Base-by-base conservation (phyloP, 192 early-diverging fungal species). In the Coemansia sp. region DNA sequence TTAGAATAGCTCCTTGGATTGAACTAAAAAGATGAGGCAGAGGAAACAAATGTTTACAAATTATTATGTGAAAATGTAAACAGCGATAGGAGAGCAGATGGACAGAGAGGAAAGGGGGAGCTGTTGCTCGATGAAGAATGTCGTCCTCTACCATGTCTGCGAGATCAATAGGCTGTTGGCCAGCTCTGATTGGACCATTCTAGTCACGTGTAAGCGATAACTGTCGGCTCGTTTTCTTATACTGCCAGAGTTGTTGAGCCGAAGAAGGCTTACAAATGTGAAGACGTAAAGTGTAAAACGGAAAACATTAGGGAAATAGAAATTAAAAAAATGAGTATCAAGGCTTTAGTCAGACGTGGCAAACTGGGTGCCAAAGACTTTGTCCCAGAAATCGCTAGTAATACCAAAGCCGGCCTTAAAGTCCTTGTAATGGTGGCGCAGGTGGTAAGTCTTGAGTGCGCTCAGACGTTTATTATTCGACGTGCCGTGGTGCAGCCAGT, bases 371-470 rank as follows among this genome's bases (percentile, higher is more conserved):
- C 86, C 83, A 77, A 93, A 93, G 8, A 92, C 81, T 64, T 86
- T 87, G 79, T 97, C 95, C 95, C 95, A 97, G 45, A 95, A 67
- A 75, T 93, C 93, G 74, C 88, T 90, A 42, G 95, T 95, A 66
- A 97, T 95, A 35, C 95, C 95, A 71, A 89, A 97, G 27, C 93
- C 93, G 11, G 85, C 78, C 73, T 94, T 90, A 62, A 87, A 91
- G 75, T 96, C 87, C 78, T 93, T 93, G 84, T 98, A 98, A 75
- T 98, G 96, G 74, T 98, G 96, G 54, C 93, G 93, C 61, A 98
- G 77, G 62, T 98, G 96, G 70, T 97, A 97, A 6, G 90, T 89
- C 76, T 98, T 98, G 89, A 98, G 93, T 63, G 92, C 88, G 51
- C 82, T 86, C 62, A 95, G 86, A 79, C 93, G 89, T 42, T 84